Evolutionary conservation across 495 filamentous ascomycete genomes (phyloP).

Genomic region (Aspergillus saccharolyticus): DNA sequence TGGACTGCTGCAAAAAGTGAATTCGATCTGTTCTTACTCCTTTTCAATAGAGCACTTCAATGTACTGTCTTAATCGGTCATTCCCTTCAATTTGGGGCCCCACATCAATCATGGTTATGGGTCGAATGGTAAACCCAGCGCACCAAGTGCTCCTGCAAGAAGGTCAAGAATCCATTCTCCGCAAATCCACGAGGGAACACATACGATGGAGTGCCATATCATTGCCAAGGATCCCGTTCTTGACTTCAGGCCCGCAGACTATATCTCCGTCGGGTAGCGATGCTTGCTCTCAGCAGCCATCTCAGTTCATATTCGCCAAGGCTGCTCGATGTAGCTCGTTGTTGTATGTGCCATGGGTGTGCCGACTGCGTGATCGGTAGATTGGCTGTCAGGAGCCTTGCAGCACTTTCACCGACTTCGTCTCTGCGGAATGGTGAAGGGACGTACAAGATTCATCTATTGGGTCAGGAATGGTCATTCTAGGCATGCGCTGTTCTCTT

Average conservation of each 20-base stretch:
- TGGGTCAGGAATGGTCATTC: slow-evolving; percentile 58
- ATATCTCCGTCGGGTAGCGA: slow-evolving; percentile 34
- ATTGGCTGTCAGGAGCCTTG: slow-evolving; percentile 25
- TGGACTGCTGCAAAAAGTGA: no score
- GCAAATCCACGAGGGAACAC: neutral
- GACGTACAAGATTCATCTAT: slow-evolving; percentile 56
- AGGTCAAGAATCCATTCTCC: neutral
- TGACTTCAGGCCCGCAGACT: slow-evolving; percentile 4
- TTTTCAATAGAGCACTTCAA: no score
- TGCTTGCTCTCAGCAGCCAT: slow-evolving; percentile 57
- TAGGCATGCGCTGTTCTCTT: slow-evolving; percentile 37
- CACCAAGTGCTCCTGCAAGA: neutral
- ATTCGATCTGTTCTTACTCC: no score
- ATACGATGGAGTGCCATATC: slow-evolving; percentile 7
- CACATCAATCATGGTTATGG: neutral
- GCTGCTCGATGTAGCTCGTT: neutral
- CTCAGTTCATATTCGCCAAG: slow-evolving; percentile 36
- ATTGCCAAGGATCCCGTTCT: slow-evolving; percentile 4
- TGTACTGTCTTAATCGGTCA: no score
- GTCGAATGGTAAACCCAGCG: neutral
- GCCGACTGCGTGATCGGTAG: slow-evolving; percentile 38
- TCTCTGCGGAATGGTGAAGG: no score
- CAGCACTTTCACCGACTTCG: neutral
- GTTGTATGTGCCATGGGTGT: slow-evolving; percentile 18
- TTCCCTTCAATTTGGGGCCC: no score